phyloP scores from a whole-genome alignment of 768 basidiomycete genomes.

The Russula olivacea region DNA sequence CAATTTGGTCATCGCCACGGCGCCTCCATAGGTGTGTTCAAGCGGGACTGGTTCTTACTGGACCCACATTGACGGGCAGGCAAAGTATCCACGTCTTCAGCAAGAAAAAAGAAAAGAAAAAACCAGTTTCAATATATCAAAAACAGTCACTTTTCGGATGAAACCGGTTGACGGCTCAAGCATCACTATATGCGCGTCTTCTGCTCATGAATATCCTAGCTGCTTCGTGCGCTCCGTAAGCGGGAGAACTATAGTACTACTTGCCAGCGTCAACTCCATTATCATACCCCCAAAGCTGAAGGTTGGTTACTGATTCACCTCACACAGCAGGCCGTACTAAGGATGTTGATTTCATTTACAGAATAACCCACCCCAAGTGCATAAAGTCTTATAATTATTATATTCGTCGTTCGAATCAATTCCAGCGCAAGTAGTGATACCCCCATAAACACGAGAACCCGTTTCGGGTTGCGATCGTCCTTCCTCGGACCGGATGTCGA shows the following conservation, averaged over 20 bases:
- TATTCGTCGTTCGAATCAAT: not conserved
- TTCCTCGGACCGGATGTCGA: conserved; percentile 3
- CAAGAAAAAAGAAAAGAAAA: not conserved
- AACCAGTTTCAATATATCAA: not conserved
- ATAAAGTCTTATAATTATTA: not conserved
- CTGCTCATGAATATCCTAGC: not conserved
- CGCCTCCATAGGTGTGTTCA: not conserved
- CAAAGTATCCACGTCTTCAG: not conserved
- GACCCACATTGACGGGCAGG: not conserved
- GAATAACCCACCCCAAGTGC: not conserved
- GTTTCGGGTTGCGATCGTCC: not conserved
- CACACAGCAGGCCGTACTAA: not conserved
- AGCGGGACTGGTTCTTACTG: not conserved
- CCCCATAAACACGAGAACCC: not conserved
- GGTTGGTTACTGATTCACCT: not conserved
- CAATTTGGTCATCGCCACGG: not conserved
- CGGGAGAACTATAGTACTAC: not conserved
- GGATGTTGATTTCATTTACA: not conserved
- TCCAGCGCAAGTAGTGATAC: not conserved
- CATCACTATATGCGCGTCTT: not conserved
- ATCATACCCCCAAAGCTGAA: not conserved
- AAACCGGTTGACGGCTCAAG: not conserved
- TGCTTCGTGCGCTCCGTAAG: not conserved
- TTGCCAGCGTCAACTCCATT: not conserved
- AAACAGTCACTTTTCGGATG: not conserved